Base-by-base conservation (phyloP, 2,329 filamentous ascomycete genomes). In the Exophiala dermatitidis region DNA sequence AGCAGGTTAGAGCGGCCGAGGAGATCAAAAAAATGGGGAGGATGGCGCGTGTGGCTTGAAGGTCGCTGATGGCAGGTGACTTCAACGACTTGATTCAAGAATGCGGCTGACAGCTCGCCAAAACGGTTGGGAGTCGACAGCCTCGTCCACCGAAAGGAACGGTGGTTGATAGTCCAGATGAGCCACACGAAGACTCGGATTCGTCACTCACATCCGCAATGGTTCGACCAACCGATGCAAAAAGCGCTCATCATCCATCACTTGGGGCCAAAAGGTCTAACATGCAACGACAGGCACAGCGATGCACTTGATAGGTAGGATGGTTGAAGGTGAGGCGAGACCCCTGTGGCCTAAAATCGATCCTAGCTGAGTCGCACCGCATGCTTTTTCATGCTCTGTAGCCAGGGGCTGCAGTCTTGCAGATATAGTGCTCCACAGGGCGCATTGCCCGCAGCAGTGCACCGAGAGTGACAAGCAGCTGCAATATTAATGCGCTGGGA, bases 271-370 rank as follows among this genome's bases (percentile, higher is more conserved):
- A 41, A 49, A 49, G 26, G 29, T 50, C 38, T 36, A 2, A 7
- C n/a, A 28, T 29, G 19, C 31, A 36, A 7, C 31, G 10, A 37
- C 45, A 9, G 7, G 33, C 33, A 36, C 33, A 19, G 40, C 29
- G 32, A 26, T 37, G 46, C 36, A 46, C 38, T 41, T 41, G 41
- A 28, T 5, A 32, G 47, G 50, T 51, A 54, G 36, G 38, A 43
- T 43, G 32, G 40, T 54, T 30, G 46, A 57, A 47, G 42, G 43
- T 54, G 54, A 57, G 54, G 54, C 54, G 54, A 57, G 8, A 6
- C n/a, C 31, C 10, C 10, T n/a, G 29, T 5, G 10, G 43, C 38
- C 44, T 38, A 46, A 31, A 40, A 28, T 32, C 44, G 31, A 44
- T 42, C 3, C 12, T 29, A 45, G 10, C 26, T 8, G 38, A 41